Base-by-base conservation (phyloP, 352 stramenopile species). In the Thraustochytrium sp. region DNA sequence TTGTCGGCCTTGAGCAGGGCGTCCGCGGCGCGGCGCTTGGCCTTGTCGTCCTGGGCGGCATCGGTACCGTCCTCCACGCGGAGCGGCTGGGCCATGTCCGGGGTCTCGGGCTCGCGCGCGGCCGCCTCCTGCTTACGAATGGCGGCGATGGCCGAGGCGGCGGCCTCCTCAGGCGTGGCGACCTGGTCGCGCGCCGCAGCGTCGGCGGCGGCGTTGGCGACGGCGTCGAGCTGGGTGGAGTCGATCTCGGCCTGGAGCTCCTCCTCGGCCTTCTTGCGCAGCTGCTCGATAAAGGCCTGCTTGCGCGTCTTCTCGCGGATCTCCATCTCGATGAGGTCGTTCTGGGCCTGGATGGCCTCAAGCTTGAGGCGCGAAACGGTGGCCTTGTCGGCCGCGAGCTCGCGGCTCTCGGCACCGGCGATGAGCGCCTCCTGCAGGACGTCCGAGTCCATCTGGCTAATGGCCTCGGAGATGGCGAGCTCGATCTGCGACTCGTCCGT, bases 321-420 rank as follows among this genome's bases (percentile, higher is more conserved):
- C 42, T 64, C 82, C n/a, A 38, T 53, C 90, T 72, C 91, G 86
- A 96, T 95, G 90, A 96, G 93, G 86, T 98, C 93, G 89, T 98
- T 98, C 89, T 98, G 94, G 88, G 97, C 94, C 18, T 94, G 90
- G 72, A 98, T 92, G 80, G 94, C 95, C 83, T 98, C 88, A 0
- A 95, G 82, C 61, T 92, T 90, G 36, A 92, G 88, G 68, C 90
- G 91, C 80, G 87, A 86, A 18, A 94, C 76, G 61, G 92, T 90
- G 11, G 86, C 73, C 77, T 90, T 86, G n/a, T 76, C 87, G 31
- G 86, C 90, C 34, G 88, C 89, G 78, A 90, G 89, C 77, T 92
- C 84, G 0, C 86, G 86, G 13, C 26, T 74, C 21, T 87, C 89
- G 42, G 89, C 90, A 51, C 91, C 90, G 46, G 90, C 86, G 2